Evolutionary conservation across 1,284 basidiomycete genomes (phyloP).

Genomic region (Agaricales sp.): DNA sequence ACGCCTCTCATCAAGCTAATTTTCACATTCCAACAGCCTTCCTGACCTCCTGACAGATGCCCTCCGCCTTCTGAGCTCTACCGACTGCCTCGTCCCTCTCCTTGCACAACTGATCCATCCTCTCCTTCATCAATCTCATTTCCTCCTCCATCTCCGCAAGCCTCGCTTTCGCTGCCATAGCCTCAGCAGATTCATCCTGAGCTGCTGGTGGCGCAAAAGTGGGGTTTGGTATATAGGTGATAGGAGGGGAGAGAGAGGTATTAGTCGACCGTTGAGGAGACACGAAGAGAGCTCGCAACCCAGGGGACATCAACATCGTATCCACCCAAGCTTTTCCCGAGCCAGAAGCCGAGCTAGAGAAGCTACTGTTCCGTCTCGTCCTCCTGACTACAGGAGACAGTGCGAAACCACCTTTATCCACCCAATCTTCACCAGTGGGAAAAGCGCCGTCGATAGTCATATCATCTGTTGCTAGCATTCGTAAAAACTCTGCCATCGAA

Average conservation of each 20-base stretch:
- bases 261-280: too few species aligned
- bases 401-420: too few species aligned
- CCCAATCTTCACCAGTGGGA: too few species aligned
- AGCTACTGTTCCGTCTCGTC: too few species aligned
- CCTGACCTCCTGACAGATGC: background rate
- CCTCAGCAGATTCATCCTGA: background rate
- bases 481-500: too few species aligned
- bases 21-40: background rate
- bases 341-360: background rate
- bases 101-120: background rate
- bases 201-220: background rate
- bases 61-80: background rate
- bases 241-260: too few species aligned
- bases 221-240: too few species aligned
- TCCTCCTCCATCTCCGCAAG: background rate
- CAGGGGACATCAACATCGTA: background rate
- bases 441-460: too few species aligned
- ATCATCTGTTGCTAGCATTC: too few species aligned
- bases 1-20: background rate
- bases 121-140: background rate
- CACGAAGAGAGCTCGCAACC: background rate
- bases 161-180: background rate
- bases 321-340: background rate
- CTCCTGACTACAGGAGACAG: too few species aligned
- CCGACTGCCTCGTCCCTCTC: background rate